phyloP scores from a whole-genome alignment of 148 eudicot species.

The Bassia scoparia region DNA sequence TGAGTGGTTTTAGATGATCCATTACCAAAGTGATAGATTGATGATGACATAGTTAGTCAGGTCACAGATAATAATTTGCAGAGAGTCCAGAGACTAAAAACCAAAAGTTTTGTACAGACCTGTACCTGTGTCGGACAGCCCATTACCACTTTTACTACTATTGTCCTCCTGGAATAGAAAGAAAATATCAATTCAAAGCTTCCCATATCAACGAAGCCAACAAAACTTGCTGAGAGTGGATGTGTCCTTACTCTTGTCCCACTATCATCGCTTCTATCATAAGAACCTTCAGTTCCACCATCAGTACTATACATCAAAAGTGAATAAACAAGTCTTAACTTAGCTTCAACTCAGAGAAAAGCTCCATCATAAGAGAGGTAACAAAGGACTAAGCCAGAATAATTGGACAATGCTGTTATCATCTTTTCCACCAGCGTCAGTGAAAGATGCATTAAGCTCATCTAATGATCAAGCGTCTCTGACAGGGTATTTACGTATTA shows the following conservation, averaged over 20 bases:
- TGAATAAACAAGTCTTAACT: neutral
- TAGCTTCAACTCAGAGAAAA: neutral
- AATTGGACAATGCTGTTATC: neutral
- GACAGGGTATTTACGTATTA: neutral
- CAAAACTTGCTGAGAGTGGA: neutral
- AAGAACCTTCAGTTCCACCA: conserved; percentile 47
- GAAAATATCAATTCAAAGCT: conserved; percentile 2
- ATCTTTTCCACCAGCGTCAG: neutral
- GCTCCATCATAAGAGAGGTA: neutral
- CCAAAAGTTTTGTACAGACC: neutral
- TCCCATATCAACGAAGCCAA: neutral
- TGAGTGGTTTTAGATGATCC: neutral
- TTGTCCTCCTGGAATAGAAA: conserved; percentile 36
- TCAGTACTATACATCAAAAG: conserved; percentile 36
- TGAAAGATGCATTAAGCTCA: neutral
- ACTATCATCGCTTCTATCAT: conserved; percentile 45
- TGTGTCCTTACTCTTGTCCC: conserved; percentile 39
- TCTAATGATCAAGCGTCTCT: neutral
- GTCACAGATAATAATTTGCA: neutral
- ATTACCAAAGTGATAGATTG: neutral
- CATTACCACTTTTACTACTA: conserved; percentile 33
- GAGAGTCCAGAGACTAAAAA: neutral
- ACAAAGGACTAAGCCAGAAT: neutral
- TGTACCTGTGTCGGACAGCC: conserved; percentile 36
- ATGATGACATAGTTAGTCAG: neutral